Evolutionary conservation across 179 eudicot genomes (phyloP), one percentile per base, ranked within the genome.

Genomic region (Gypsophila paniculata): DNA sequence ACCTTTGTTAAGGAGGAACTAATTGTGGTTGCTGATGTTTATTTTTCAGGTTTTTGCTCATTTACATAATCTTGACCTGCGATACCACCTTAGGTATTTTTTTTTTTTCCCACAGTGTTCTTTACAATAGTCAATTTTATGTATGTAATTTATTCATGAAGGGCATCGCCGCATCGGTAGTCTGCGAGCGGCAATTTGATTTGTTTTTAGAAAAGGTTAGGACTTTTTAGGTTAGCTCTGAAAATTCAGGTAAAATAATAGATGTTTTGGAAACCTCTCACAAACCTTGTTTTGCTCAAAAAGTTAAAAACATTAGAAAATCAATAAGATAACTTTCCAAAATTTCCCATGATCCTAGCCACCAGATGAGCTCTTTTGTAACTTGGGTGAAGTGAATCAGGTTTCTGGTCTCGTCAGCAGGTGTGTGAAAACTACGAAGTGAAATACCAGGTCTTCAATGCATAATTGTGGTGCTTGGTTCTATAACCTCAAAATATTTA

Each of bases 31-130:
- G 48, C 42, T 39, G n/a, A 26, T 26, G 62, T 67, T 67, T 4
- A 8, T 21, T 79, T 74, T 83, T 84, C 91, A 94, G 99, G 99
- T 94, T 18, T 94, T 94, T 62, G 76, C 90, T 63, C 97, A 94
- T 85, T 80, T 94, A 83, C 99, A 91, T 75, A 97, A 91, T 61
- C 99, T 94, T 65, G 99, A 94, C 78, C 91, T 94, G 55, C 86
- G 80, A 58, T 94, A 84, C 80, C 99, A 94, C 81, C 92, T 94
- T 25, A 94, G 99, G 99, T 94, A 87, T 65, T 26, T 15, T 34
- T 42, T 25, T 64, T 12, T 58, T 39, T 71, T n/a, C n/a, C n/a
- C 34, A 2, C 21, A 58, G 14, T 65, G 32, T 65, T 49, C 59
- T 70, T 65, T 38, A 49, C 18, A 63, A 59, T 69, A 32, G 13